These are phyloP conservation scores for Nakaseomyces nivariensis DNA, from an alignment of 1,139 yeast species.

Conservation along the genomic window DNA sequence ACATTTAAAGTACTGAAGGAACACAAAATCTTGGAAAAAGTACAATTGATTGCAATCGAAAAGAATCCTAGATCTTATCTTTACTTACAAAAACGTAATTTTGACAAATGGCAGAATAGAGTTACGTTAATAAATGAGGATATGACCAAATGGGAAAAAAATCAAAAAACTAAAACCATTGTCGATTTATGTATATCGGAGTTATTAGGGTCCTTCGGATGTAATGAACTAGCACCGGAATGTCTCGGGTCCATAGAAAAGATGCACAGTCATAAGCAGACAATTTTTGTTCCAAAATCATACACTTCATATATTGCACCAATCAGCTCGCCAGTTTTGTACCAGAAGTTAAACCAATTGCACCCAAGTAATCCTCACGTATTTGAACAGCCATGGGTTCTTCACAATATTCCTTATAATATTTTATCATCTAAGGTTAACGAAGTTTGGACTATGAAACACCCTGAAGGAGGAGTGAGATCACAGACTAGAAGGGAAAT, in stretches of 20 bases:
- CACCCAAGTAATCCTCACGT: conserved; percentile 5
- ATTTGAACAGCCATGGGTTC: conserved; percentile 49
- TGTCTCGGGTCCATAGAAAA: conserved; percentile 38
- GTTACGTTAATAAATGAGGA: conserved; percentile 49
- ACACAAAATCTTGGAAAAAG: conserved; percentile 21
- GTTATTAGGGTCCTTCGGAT: conserved; percentile 81
- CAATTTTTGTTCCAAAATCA: conserved; percentile 52
- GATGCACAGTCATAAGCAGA: conserved; percentile 24
- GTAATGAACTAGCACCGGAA: conserved; percentile 84
- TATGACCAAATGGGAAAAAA: conserved; percentile 39
- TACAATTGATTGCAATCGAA: conserved; percentile 51
- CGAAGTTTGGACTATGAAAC: conserved; percentile 45
- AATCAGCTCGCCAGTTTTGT: conserved; percentile 44
- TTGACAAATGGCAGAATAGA: conserved; percentile 35
- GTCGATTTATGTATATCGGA: conserved; percentile 66
- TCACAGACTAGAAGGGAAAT: background rate
- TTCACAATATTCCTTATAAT: conserved; percentile 44
- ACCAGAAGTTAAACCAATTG: conserved; percentile 28
- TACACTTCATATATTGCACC: conserved; percentile 59
- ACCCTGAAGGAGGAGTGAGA: conserved; percentile 14
- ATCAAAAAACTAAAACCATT: conserved; percentile 2
- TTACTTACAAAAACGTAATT: conserved; percentile 36
- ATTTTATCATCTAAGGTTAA: conserved; percentile 34
- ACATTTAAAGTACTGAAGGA: conserved; percentile 36
- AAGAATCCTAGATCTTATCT: conserved; percentile 57